Evolutionary conservation across 495 filamentous ascomycete genomes (phyloP), one percentile per base, ranked within the genome.

Genomic region (Niebla homalea): DNA sequence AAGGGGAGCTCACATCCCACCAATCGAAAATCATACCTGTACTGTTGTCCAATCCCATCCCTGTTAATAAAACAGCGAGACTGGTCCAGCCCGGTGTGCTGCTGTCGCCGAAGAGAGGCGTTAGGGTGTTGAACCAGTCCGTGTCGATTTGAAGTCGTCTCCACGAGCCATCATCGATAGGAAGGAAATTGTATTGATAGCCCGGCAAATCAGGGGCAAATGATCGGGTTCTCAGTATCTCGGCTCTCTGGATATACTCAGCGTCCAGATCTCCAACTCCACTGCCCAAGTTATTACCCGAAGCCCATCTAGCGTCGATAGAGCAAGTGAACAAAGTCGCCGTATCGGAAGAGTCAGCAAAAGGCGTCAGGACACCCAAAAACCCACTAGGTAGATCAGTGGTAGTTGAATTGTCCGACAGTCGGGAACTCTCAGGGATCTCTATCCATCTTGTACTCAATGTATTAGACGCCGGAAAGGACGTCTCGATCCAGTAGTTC

Each of bases 241-340:
- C 36, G n/a, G 43, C 23, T 42, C 7, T 8, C 25, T 53, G 50
- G n/a, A 53, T 22, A 10, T 53, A 53, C 32, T 53, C 40, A 21
- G 18, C 43, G 23, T 40, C 36, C 18, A 53, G 2, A 14, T 48
- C 23, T 23, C 40, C 50, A n/a, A 53, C 35, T 18, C 43, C 43
- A 10, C 36, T 21, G 35, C 50, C 50, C 23, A n/a, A 8, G 21
- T 53, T 47, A 14, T 18, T 41, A 4, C 15, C 32, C n/a, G 18
- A 32, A 19, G 50, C 43, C 50, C 50, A 53, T 48, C 50, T 47
- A 8, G 50, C 43, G 22, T 53, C 50, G 32, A 53, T n/a, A 18
- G 50, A 53, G 36, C 50, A 53, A 15, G 32, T 40, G 32, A 53
- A 48, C 3, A 32, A 20, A 19, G 43, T 29, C 19, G 26, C 45